Conservation (phyloP, 1,139 yeast genomes). For the Blastobotrys malaysiensis region DNA sequence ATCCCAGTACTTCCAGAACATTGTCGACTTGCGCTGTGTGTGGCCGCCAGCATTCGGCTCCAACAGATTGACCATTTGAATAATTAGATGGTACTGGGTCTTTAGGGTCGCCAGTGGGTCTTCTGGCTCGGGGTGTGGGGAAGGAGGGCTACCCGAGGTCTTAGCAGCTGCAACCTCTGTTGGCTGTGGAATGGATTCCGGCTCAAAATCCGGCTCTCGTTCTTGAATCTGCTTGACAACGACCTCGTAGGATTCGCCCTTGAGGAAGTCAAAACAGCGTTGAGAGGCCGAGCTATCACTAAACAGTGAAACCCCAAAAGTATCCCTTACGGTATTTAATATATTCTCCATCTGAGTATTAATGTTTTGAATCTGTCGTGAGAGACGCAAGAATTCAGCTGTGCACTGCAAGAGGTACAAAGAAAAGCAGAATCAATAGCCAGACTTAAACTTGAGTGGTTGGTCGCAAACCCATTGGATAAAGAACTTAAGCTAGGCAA, state of each 20-base stretch:
- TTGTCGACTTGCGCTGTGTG: constrained; percentile 22
- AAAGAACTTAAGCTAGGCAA: too few species aligned
- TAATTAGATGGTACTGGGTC: constrained; percentile 19
- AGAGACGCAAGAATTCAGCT: too few species aligned
- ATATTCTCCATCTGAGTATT: neutral
- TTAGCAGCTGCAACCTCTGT: neutral
- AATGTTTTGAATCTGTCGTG: too few species aligned
- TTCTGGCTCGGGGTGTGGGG: constrained; percentile 11
- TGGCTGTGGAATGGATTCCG: neutral
- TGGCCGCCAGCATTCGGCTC: constrained; percentile 20
- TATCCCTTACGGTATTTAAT: neutral
- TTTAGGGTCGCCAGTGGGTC: constrained; percentile 16
- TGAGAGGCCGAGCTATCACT: constrained; percentile 30
- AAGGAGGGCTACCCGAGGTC: constrained; percentile 4
- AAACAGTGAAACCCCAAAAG: constrained; percentile 14
- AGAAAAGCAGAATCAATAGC: too few species aligned
- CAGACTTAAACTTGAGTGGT: too few species aligned
- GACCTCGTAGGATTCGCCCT: constrained; percentile 18
- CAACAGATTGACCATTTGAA: constrained; percentile 16
- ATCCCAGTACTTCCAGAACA: constrained; percentile 34
- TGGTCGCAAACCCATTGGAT: too few species aligned
- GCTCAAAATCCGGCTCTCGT: neutral
- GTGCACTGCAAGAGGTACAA: too few species aligned
- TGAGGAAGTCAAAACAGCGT: constrained; percentile 28
- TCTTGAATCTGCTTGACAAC: constrained; percentile 6